Base-by-base conservation (phyloP, 139 green algal species). In the Chlorella sp. region DNA sequence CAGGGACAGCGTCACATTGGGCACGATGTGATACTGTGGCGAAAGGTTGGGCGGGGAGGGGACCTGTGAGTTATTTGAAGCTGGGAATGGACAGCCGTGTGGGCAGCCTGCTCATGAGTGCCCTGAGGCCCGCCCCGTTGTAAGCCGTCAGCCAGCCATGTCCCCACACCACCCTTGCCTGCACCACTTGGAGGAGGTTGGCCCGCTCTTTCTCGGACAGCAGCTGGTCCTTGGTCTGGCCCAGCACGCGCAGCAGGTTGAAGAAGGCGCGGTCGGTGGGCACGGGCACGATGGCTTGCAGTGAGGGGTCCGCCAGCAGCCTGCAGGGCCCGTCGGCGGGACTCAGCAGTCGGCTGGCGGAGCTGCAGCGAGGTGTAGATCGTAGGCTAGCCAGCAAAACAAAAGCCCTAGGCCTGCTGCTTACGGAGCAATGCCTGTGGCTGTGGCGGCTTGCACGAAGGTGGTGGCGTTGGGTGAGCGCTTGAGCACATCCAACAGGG, bases 1-100 rank as follows among this genome's bases (percentile, higher is more conserved):
- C 48, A 68, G 24, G 22, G 48, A 38, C 30, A 81, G 75, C 30
- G n/a, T n/a, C 13, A 34, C 19, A 34, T 54, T 38, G 24, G 75
- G 75, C 7, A 81, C 75, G 7, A 69, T 36, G 20, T 38, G 48
- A 54, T 81, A 81, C 75, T 81, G 75, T n/a, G 48, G 4, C 5
- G 13, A 60, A 24, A 16, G 2, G 16, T 60, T 60, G 22, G 51
- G 22, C 4, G 51, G 51, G 51, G 16, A 60, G 51, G 51, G 24
- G 51, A 7, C 11, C 8, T 54, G 46, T 7, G 7, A 11, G 11
- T 54, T 54, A 11, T 7, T 17, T 13, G 20, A 65, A 65, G 19
- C 20, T 44, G 6, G 34, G 34, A 43, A 48, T 32, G 9, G 67
- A 43, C n/a, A n/a, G n/a, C n/a, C n/a, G n/a, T n/a, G n/a, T n/a